These are phyloP conservation scores for Acorus gramineus DNA, from an alignment of 106 monocot genomes.

Conservation along the genomic window DNA sequence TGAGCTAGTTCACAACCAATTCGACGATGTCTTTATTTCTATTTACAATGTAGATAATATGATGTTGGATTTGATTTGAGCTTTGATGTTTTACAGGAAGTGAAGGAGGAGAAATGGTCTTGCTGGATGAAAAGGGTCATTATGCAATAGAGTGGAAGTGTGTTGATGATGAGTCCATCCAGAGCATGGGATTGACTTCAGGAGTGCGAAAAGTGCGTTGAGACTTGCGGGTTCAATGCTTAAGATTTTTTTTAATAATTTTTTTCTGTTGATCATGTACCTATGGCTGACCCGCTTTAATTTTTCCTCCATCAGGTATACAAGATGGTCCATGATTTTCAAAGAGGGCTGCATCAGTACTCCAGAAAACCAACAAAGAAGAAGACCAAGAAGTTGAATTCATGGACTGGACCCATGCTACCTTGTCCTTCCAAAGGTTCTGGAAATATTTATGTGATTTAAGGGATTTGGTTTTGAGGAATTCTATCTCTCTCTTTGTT, in stretches of 20 bases:
- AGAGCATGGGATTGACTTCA: conserved; percentile 73
- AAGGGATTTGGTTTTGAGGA: no score
- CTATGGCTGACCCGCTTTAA: background rate
- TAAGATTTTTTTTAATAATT: background rate
- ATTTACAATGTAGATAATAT: background rate
- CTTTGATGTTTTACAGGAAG: conserved; percentile 2
- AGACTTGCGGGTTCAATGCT: background rate
- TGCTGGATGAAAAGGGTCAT: conserved; percentile 9
- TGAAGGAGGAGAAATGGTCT: conserved; percentile 26
- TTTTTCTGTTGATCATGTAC: background rate
- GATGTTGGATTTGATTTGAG: background rate
- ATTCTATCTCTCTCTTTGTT: no score
- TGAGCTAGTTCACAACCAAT: background rate
- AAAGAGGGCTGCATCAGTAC: conserved; percentile 5
- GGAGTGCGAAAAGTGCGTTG: conserved; percentile 69
- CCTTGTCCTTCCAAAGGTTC: no score
- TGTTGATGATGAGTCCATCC: conserved; percentile 43
- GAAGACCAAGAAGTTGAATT: conserved; percentile 12
- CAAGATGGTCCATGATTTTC: conserved; percentile 34
- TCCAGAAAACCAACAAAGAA: conserved; percentile 14
- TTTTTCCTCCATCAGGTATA: conserved; percentile 36
- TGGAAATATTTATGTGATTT: no score
- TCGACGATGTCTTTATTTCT: background rate
- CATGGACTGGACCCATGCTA: no score
- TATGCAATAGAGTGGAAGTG: conserved; percentile 37